phyloP scores from a whole-genome alignment of 2,329 filamentous ascomycete species.

The Scedosporium boydii region DNA sequence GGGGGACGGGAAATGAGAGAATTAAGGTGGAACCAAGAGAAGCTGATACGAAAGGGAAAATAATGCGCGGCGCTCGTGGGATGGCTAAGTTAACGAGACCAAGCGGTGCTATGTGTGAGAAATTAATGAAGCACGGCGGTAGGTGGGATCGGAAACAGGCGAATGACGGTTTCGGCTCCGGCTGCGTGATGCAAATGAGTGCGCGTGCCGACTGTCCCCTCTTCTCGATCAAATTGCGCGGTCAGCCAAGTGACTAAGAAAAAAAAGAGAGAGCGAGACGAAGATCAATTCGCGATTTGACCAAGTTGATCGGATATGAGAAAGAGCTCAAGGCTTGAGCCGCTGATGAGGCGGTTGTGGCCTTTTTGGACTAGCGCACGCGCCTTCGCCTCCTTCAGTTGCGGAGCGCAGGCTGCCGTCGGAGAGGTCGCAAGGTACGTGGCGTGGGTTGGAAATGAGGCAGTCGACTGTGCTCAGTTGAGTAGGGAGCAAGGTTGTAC shows the following conservation, averaged over 20 bases:
- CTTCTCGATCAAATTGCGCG: not conserved
- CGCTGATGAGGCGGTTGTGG: not conserved
- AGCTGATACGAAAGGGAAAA: not conserved
- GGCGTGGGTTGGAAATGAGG: not conserved
- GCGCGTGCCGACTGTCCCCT: not conserved
- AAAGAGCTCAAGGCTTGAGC: not conserved
- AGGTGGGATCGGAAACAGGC: conserved; percentile 1
- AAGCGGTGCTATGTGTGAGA: not conserved
- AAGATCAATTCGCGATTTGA: not conserved
- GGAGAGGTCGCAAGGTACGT: not conserved
- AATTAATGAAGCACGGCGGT: not conserved
- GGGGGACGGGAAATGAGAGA: not conserved
- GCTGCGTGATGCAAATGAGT: not conserved
- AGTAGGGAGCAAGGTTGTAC: not conserved
- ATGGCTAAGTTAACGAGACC: not conserved
- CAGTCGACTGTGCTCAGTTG: not conserved
- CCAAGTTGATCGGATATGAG: not conserved
- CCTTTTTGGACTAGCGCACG: not conserved
- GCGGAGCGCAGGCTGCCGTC: not conserved
- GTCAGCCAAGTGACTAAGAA: not conserved
- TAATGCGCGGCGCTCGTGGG: not conserved
- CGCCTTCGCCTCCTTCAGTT: not conserved
- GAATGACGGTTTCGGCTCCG: conserved; percentile 1
- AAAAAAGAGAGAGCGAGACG: not conserved
- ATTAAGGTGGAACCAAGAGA: not conserved